These are phyloP conservation scores for Retiboletus fuscus DNA, from an alignment of 1,284 basidiomycete species.

Conservation along the genomic window DNA sequence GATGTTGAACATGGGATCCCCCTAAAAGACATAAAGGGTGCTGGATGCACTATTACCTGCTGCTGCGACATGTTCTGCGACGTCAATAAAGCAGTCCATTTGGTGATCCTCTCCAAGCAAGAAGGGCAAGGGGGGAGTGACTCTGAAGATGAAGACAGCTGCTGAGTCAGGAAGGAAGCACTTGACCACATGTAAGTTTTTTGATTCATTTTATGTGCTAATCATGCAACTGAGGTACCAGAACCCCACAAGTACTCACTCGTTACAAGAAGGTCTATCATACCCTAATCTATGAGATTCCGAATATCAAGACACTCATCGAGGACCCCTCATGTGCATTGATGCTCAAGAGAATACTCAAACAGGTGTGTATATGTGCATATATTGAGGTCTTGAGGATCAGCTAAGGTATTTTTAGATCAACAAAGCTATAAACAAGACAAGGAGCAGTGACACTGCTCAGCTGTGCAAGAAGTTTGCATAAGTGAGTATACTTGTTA, in stretches of 20 bases:
- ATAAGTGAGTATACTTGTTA: too few relatives aligned
- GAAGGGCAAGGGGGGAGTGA: background rate
- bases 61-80: constrained; percentile 11
- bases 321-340: background rate
- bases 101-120: constrained; percentile 10
- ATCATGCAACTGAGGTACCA: background rate
- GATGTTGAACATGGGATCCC: background rate
- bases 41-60: background rate
- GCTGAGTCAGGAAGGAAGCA: background rate
- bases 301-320: constrained; percentile 3
- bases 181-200: constrained; percentile 5
- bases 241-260: background rate
- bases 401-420: background rate
- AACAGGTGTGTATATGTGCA: constrained; percentile 17
- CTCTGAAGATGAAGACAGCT: background rate
- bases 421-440: constrained; percentile 7
- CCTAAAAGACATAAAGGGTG: constrained; percentile 8
- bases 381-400: background rate
- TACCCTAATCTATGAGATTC: background rate
- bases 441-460: background rate
- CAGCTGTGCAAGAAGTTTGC: background rate
- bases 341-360: background rate
- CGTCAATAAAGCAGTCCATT: background rate
- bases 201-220: background rate
- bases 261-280: constrained; percentile 10